Evolutionary conservation across 805 yeast species (phyloP).

Genomic region (Saturnispora bothae): DNA sequence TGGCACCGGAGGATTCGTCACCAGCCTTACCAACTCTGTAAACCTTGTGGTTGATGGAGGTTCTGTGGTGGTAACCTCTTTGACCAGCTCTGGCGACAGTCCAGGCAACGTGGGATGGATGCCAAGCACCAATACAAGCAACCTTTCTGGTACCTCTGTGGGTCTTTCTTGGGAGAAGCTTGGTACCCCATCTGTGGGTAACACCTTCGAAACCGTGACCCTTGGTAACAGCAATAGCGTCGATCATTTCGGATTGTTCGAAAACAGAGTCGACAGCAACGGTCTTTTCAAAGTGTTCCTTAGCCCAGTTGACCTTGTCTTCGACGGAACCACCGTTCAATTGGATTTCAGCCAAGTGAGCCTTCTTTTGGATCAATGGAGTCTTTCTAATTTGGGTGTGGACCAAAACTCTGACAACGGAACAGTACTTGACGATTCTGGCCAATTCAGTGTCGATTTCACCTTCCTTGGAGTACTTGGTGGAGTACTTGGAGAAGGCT

Average conservation of each 20-base stretch:
- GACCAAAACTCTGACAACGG: conserved; percentile 97
- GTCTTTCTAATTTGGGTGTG: conserved; percentile 99
- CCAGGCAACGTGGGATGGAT: conserved; percentile 99
- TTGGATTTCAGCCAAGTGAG: conserved; percentile 99
- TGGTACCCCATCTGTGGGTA: conserved; percentile 99
- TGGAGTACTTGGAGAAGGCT: conserved; percentile 99
- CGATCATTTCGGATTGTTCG: conserved; percentile 98
- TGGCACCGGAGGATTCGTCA: conserved; percentile 90
- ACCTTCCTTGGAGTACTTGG: conserved; percentile 90
- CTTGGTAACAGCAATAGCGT: conserved; percentile 98
- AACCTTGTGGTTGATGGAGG: conserved; percentile 99
- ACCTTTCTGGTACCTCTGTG: conserved; percentile 99
- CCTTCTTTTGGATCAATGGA: conserved; percentile 98
- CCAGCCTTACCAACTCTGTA: conserved; percentile 98
- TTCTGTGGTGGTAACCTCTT: conserved; percentile 99
- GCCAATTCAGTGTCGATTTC: conserved; percentile 93
- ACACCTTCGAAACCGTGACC: conserved; percentile 99
- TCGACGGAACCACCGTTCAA: conserved; percentile 97
- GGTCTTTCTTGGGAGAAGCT: conserved; percentile 99
- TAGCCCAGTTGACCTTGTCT: conserved; percentile 98
- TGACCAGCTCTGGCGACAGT: conserved; percentile 99
- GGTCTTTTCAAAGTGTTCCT: conserved; percentile 98
- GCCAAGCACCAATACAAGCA: conserved; percentile 99
- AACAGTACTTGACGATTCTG: conserved; percentile 96
- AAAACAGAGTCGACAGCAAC: conserved; percentile 91